Evolutionary conservation across 768 basidiomycete genomes (phyloP).

Genomic region (Dacryopinax primogenitus): DNA sequence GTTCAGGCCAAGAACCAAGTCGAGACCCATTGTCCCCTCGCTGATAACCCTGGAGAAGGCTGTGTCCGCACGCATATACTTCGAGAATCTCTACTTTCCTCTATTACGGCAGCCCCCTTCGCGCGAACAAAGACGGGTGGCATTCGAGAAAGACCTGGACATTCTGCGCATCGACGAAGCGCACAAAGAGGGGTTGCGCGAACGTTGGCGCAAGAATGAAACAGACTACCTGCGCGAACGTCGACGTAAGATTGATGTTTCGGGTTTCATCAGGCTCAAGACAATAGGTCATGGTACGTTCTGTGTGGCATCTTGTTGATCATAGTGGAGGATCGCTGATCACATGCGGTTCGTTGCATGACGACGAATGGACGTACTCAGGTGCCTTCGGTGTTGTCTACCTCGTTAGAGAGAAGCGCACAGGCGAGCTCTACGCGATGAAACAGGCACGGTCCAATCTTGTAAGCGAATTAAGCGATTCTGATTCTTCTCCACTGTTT

Average conservation of each 20-base stretch:
- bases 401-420: slow-evolving; percentile 69
- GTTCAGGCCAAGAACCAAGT: not conserved
- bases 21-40: slow-evolving; percentile 64
- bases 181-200: slow-evolving; percentile 59
- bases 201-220: slow-evolving; percentile 76
- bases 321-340: slow-evolving; percentile 7
- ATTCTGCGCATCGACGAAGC: slow-evolving; percentile 54
- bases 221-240: slow-evolving; percentile 78
- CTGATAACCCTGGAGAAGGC: slow-evolving; percentile 87
- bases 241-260: slow-evolving; percentile 67
- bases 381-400: slow-evolving; percentile 95
- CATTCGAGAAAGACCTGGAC: slow-evolving; percentile 80
- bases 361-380: too few relatives aligned
- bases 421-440: slow-evolving; percentile 83
- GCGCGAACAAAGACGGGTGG: slow-evolving; percentile 68
- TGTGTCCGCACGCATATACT: slow-evolving; percentile 83
- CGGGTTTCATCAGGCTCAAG: slow-evolving; percentile 78
- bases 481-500: slow-evolving; percentile 14
- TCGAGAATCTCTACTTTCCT: slow-evolving; percentile 80
- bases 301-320: not conserved
- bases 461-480: slow-evolving; percentile 19
- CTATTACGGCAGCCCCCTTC: slow-evolving; percentile 73
- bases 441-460: slow-evolving; percentile 55
- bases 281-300: slow-evolving; percentile 80
- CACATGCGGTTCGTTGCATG: not conserved